Conservation (phyloP, 768 basidiomycete species). For the Amanita muscaria region DNA sequence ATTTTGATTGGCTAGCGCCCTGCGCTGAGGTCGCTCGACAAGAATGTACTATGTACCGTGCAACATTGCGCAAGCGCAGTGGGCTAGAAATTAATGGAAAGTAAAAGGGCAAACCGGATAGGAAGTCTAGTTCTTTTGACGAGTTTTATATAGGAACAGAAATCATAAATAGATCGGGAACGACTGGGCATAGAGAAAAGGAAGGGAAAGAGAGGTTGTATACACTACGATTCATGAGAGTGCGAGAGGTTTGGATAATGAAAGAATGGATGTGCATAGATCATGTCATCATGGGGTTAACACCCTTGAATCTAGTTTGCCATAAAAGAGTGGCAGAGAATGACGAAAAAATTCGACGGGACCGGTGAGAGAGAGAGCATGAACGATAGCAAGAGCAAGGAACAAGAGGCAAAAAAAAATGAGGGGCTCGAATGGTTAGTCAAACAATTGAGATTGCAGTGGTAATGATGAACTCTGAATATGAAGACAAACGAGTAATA, state of each 20-base stretch:
- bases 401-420: constrained; percentile 10
- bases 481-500: constrained; percentile 17
- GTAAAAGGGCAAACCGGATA: constrained; percentile 11
- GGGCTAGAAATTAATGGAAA: constrained; percentile 6
- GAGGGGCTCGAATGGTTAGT: constrained; percentile 11
- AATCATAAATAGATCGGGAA: background rate
- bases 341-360: no score
- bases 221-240: constrained; percentile 12
- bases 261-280: constrained; percentile 14
- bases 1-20: constrained; percentile 19
- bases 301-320: constrained; percentile 15
- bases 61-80: constrained; percentile 7
- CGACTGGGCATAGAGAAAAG: constrained; percentile 11
- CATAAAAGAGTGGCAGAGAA: constrained; percentile 6
- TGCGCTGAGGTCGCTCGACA: constrained; percentile 25
- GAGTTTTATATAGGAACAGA: background rate
- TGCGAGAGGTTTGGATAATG: constrained; percentile 12
- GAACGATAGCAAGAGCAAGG: constrained; percentile 9
- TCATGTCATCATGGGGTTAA: constrained; percentile 17
- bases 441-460: constrained; percentile 9
- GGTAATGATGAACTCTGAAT: constrained; percentile 17
- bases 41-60: constrained; percentile 22
- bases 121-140: no score
- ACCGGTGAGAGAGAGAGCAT: constrained; percentile 7
- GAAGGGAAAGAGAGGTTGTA: constrained; percentile 10